These are phyloP conservation scores for Tolypocladium tundrense DNA, from an alignment of 2,329 filamentous ascomycete genomes.

Conservation along the genomic window DNA sequence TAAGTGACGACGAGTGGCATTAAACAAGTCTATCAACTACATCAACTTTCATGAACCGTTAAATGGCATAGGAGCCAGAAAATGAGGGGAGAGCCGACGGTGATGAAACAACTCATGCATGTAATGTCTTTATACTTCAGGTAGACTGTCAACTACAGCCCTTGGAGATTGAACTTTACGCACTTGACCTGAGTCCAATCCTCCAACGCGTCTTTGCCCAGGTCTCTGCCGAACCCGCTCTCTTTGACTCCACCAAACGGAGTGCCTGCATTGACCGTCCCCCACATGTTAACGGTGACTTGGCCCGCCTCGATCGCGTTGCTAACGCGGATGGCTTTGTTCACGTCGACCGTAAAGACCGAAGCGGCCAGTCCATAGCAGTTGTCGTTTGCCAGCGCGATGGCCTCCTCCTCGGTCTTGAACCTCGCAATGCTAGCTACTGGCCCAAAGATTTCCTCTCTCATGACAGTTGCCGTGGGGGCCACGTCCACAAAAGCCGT, in stretches of 20 bases:
- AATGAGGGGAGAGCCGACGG: no score
- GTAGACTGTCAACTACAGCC: neutral
- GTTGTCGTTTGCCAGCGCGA: conserved; percentile 39
- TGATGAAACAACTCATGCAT: neutral
- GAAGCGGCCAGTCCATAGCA: conserved; percentile 23
- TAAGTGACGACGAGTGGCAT: no score
- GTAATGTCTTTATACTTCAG: neutral
- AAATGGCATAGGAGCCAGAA: neutral
- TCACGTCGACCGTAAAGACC: conserved; percentile 16
- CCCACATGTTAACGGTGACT: conserved; percentile 47
- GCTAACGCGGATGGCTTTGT: conserved; percentile 28
- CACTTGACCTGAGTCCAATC: conserved; percentile 19
- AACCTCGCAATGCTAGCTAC: conserved; percentile 33
- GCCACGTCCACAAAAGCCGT: conserved; percentile 22
- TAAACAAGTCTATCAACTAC: no score
- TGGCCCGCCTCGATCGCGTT: conserved; percentile 53
- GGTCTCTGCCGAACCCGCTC: conserved; percentile 20
- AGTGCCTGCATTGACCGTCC: conserved; percentile 13
- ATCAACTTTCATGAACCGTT: neutral
- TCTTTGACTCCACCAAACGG: conserved; percentile 25
- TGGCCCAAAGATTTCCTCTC: conserved; percentile 17
- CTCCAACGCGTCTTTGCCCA: conserved; percentile 19
- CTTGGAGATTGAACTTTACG: conserved; percentile 9
- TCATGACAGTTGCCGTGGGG: conserved; percentile 7
- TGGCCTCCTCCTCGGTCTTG: conserved; percentile 37